Evolutionary conservation across 164 flowering plant species (phyloP).

Genomic region (Annona squamosa): DNA sequence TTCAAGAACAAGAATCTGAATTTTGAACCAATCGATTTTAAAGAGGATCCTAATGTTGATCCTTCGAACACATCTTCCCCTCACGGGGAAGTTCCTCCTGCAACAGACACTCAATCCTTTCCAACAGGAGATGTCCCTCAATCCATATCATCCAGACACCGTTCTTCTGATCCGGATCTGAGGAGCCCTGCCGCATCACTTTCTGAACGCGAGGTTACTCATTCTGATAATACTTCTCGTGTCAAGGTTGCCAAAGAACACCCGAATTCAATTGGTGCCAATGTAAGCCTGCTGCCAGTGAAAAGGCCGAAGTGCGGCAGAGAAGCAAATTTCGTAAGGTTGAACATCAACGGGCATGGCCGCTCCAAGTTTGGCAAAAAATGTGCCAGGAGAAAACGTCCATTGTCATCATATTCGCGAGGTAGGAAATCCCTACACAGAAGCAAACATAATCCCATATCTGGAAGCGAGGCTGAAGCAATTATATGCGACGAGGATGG

Average conservation of each 20-base stretch:
- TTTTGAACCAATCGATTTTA: slow-evolving; percentile 26
- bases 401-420: background rate
- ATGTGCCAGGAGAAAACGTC: slow-evolving; percentile 13
- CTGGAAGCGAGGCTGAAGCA: slow-evolving; percentile 20
- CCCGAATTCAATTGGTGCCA: slow-evolving; percentile 15
- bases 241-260: slow-evolving; percentile 22
- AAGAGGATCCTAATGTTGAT: slow-evolving; percentile 8
- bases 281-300: background rate
- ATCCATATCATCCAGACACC: slow-evolving; percentile 34
- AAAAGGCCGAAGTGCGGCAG: slow-evolving; percentile 22
- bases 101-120: slow-evolving; percentile 1
- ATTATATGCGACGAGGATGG: slow-evolving; percentile 44
- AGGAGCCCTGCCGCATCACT: background rate
- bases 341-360: slow-evolving; percentile 61
- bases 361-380: slow-evolving; percentile 36
- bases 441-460: slow-evolving; percentile 22
- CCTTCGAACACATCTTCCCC: background rate
- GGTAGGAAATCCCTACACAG: slow-evolving; percentile 25
- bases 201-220: background rate
- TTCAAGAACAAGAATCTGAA: slow-evolving; percentile 22
- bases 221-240: background rate
- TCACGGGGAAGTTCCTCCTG: slow-evolving; percentile 6
- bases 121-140: slow-evolving; percentile 41
- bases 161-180: background rate
- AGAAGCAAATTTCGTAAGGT: slow-evolving; percentile 88